Evolutionary conservation across 2,329 filamentous ascomycete species (phyloP).

Genomic region (Pseudogymnoascus sp.): DNA sequence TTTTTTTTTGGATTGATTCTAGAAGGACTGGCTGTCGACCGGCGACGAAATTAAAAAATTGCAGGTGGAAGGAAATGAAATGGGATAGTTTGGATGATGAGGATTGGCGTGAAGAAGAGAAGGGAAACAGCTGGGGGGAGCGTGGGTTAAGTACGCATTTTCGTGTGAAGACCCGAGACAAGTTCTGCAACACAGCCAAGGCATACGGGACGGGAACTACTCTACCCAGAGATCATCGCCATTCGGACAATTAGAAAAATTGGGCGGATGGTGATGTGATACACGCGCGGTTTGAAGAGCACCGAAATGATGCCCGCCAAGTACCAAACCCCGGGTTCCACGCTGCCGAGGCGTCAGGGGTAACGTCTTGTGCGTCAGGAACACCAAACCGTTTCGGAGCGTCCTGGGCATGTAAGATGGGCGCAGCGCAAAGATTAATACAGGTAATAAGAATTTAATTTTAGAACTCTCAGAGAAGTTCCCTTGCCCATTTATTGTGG

Average conservation of each 20-base stretch:
- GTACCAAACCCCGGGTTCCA: background rate
- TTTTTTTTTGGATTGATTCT: background rate
- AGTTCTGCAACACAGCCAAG: background rate
- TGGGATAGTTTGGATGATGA: background rate
- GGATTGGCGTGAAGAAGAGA: conserved; percentile 1
- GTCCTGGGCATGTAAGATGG: background rate
- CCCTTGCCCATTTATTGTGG: background rate
- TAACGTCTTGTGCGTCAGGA: background rate
- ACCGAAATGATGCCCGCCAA: background rate
- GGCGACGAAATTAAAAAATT: background rate
- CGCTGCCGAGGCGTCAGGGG: background rate
- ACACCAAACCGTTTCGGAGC: background rate
- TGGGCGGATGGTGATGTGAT: conserved; percentile 3
- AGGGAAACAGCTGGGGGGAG: background rate
- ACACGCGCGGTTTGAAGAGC: conserved; percentile 2
- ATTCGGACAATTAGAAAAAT: background rate
- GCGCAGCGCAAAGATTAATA: background rate
- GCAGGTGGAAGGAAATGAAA: background rate
- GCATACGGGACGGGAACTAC: background rate
- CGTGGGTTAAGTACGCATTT: background rate
- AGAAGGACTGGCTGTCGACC: conserved; percentile 2
- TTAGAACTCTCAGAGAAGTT: background rate
- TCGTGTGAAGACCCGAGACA: background rate
- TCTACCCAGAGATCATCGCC: background rate
- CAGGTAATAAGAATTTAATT: background rate